Percentiles rank a stretch among this genome's conserved stretches.
These are phyloP conservation scores for Puccinia triticina DNA, from an alignment of 1,284 basidiomycete species.

Conservation along the genomic window DNA sequence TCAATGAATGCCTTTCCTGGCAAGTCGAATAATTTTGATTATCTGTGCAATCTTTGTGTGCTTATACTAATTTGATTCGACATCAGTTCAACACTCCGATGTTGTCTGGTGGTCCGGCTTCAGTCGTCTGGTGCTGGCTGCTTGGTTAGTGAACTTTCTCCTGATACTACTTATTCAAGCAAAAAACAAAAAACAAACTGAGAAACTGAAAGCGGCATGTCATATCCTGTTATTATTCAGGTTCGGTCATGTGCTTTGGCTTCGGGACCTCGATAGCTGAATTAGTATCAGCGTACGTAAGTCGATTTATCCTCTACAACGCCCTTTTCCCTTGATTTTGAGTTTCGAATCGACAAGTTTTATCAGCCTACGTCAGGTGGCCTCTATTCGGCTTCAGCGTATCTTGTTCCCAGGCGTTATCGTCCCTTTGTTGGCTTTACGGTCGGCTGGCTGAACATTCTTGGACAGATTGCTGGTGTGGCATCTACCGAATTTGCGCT, in stretches of 20 bases:
- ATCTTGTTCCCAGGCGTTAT: slow-evolving; percentile 70
- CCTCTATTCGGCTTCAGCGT: slow-evolving; percentile 75
- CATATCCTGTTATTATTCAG: slow-evolving; percentile 60
- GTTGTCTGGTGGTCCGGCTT: slow-evolving; percentile 73
- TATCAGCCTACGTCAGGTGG: slow-evolving; percentile 83
- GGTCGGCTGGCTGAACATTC: slow-evolving; percentile 71
- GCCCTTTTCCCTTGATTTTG: background rate
- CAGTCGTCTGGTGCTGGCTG: slow-evolving; percentile 78
- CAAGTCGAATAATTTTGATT: background rate
- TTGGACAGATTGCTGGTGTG: slow-evolving; percentile 80
- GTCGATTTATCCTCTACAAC: background rate
- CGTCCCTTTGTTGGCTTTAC: slow-evolving; percentile 66
- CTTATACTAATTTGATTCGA: background rate
- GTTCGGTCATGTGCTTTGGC: slow-evolving; percentile 75
- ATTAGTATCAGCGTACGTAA: slow-evolving; percentile 55
- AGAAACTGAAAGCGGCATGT: too few relatives aligned
- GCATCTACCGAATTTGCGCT: slow-evolving; percentile 87
- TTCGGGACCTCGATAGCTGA: slow-evolving; percentile 76
- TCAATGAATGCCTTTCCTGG: background rate
- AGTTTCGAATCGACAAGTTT: background rate
- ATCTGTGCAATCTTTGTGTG: background rate
- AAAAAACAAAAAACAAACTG: background rate
- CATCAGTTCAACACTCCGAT: slow-evolving; percentile 76
- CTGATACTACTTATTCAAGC: background rate
- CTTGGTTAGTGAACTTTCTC: slow-evolving; percentile 58